Evolutionary conservation across 2,329 filamentous ascomycete species (phyloP), one percentile per base, ranked within the genome.

Genomic region (Botrytis medusae): DNA sequence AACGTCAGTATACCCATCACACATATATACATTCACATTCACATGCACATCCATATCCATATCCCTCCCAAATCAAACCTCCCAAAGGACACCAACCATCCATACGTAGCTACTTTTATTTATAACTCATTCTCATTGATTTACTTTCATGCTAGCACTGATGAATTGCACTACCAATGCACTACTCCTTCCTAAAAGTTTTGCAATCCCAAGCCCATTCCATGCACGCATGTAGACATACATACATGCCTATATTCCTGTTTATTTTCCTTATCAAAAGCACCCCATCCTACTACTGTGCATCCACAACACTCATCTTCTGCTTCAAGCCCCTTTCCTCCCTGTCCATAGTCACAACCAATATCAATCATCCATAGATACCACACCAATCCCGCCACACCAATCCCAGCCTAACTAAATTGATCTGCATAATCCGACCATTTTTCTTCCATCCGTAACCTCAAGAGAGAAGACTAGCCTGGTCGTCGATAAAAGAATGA

Each of bases 381-480:
- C 64, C 65, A 60, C 69, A 54, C 69, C 60, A 40, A 32, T 34
- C 44, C n/a, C 32, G 20, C 60, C 60, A n/a, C 25, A 16, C 34
- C 25, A 29, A 68, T 57, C 65, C 65, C 54, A 68, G 42, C 64
- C 69, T 25, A 51, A 22, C 9, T 42, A 68, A 68, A 57, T 57
- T 42, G 18, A 57, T 57, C 65, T 68, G 48, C 48, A 57, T 42
- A 68, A 54, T 22, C 29, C n/a, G 65, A 57, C 14, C 22, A 40
- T 61, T 61, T 40, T 37, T n/a, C 48, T 61, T 25, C 59, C 7
- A 37, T 22, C 34, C 7, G 59, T 61, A 40, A 61, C n/a, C 48
- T 79, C 65, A 80, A 70, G 78, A 80, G 72, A 79, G 76, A 74
- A 78, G 75, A 74, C 75, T 79, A 62, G 77, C 77, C 60, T 78